Evolutionary conservation across 2,329 filamentous ascomycete genomes (phyloP).

Genomic region (Penicillium sp.): DNA sequence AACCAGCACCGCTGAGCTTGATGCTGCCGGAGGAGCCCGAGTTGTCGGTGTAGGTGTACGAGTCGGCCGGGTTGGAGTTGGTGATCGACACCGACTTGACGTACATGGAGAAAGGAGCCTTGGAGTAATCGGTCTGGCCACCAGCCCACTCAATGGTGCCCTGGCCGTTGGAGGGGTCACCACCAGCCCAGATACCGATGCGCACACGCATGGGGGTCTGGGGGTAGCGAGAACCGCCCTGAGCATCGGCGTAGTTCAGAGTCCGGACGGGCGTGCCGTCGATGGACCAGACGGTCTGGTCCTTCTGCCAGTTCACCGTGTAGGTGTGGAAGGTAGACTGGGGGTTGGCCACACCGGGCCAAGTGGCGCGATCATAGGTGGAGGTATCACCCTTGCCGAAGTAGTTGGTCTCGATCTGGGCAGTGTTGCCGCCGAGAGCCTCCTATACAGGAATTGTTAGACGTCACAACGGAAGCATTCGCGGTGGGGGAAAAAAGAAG

Average conservation of each 20-base stretch:
- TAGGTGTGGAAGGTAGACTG: conserved; percentile 52
- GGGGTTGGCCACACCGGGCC: conserved; percentile 68
- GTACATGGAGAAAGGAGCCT: conserved; percentile 73
- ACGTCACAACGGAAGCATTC: conserved; percentile 35
- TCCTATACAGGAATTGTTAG: conserved; percentile 46
- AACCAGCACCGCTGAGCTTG: conserved; percentile 40
- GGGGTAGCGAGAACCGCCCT: conserved; percentile 64
- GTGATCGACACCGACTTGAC: conserved; percentile 63
- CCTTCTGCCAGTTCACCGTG: conserved; percentile 67
- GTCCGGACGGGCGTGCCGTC: conserved; percentile 66
- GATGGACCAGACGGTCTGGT: conserved; percentile 66
- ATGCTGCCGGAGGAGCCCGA: conserved; percentile 68
- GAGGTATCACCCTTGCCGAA: conserved; percentile 87
- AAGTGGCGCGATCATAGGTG: conserved; percentile 81
- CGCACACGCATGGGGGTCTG: conserved; percentile 75
- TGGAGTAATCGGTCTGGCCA: conserved; percentile 66
- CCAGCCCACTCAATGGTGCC: conserved; percentile 71
- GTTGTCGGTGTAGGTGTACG: conserved; percentile 67
- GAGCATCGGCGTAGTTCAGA: conserved; percentile 62
- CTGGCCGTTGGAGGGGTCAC: conserved; percentile 47
- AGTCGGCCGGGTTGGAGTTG: conserved; percentile 63
- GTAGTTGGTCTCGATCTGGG: conserved; percentile 77
- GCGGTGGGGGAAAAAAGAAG: background rate
- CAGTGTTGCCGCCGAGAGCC: conserved; percentile 41
- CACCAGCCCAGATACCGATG: conserved; percentile 71